A percentile compares a stretch with the other conserved stretches of the same genome.
These are phyloP conservation scores for Blastobotrys buckinghamii DNA, from an alignment of 1,139 yeast genomes.

Conservation along the genomic window DNA sequence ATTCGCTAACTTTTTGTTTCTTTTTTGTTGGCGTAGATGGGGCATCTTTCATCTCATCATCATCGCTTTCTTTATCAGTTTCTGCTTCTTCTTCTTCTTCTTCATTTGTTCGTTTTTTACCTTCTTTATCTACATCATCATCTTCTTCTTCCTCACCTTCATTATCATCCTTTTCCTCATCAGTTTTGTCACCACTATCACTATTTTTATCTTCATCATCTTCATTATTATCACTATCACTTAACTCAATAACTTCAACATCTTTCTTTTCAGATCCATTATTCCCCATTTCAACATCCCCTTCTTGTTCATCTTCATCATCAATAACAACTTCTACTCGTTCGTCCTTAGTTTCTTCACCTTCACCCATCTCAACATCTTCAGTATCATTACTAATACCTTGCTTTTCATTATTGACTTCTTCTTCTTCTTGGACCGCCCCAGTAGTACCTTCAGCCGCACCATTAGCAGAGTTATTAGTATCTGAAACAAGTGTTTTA, in stretches of 20 bases:
- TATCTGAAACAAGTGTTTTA: too few relatives aligned
- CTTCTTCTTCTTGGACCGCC: too few relatives aligned
- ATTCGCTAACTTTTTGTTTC: neutral
- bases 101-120: neutral
- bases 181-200: neutral
- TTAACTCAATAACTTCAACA: too few relatives aligned
- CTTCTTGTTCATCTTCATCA: neutral
- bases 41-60: neutral
- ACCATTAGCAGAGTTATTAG: too few relatives aligned
- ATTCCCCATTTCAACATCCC: too few relatives aligned
- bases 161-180: neutral
- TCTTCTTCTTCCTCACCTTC: neutral
- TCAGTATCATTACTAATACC: too few relatives aligned
- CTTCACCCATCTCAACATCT: too few relatives aligned
- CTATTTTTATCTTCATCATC: neutral
- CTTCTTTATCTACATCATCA: neutral
- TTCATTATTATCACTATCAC: too few relatives aligned
- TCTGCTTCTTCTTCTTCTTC: neutral
- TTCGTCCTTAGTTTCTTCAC: neutral
- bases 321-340: neutral
- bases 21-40: neutral
- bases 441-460: too few relatives aligned
- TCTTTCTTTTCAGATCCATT: too few relatives aligned
- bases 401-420: too few relatives aligned
- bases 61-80: neutral